Percentiles rank a stretch among this genome's conserved stretches.
These are phyloP conservation scores for Debaryomycetaceae sp. DNA, from an alignment of 1,139 yeast species.

Conservation along the genomic window DNA sequence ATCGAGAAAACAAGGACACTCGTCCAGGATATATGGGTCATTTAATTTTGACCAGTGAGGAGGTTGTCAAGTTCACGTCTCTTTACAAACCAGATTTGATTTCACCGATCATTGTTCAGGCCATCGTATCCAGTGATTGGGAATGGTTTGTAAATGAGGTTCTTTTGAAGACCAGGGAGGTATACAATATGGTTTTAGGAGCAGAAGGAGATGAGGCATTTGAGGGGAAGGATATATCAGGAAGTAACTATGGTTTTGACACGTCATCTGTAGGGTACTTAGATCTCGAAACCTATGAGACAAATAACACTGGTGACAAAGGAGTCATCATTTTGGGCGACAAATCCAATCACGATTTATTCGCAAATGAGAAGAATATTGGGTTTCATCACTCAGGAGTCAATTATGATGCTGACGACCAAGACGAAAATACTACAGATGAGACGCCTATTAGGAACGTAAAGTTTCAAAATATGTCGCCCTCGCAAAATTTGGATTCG, in stretches of 20 bases:
- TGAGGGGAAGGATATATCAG: conserved; percentile 10
- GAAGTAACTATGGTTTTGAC: conserved; percentile 24
- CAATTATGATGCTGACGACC: conserved; percentile 17
- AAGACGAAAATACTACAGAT: conserved; percentile 13
- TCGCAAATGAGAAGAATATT: conserved; percentile 19
- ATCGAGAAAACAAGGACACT: conserved; percentile 22
- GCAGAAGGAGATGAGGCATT: conserved; percentile 26
- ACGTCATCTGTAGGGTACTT: conserved; percentile 33
- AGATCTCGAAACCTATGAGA: conserved; percentile 30
- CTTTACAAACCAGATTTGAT: conserved; percentile 47
- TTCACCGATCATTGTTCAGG: conserved; percentile 39
- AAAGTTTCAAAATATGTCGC: conserved; percentile 25
- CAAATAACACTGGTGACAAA: conserved; percentile 11
- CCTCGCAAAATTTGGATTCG: conserved; percentile 19
- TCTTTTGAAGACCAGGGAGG: conserved; percentile 42
- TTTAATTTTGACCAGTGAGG: conserved; percentile 44
- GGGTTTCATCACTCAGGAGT: conserved; percentile 2
- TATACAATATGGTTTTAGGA: conserved; percentile 46
- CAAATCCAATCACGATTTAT: conserved; percentile 31
- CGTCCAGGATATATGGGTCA: conserved; percentile 51
- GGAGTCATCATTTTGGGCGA: conserved; percentile 33
- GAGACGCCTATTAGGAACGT: conserved; percentile 20
- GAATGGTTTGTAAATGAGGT: conserved; percentile 45
- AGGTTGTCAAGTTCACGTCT: conserved; percentile 47
- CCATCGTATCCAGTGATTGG: conserved; percentile 39